Evolutionary conservation across 2,329 filamentous ascomycete species (phyloP), one percentile per base, ranked within the genome.

Genomic region (Aspergillus brunneoviolaceus): DNA sequence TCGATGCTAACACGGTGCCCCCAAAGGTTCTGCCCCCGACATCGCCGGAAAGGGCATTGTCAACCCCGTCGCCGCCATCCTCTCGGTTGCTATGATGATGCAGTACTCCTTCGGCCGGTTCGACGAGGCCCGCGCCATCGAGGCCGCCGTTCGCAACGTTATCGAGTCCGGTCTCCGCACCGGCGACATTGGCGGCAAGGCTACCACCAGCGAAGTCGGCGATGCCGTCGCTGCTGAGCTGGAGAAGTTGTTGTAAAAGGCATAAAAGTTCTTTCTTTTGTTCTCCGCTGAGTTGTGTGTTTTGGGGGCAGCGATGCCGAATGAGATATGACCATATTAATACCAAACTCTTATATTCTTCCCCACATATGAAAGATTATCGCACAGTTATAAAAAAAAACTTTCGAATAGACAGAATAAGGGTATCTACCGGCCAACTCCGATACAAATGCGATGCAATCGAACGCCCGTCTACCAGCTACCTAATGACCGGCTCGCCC

Each of bases 71-170:
- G 94, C 93, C 54, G 93, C 92, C 57, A 92, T 98, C 65, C 85
- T 98, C 49, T 96, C 92, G 12, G 85, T 96, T 14, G 92, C 92
- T 70, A 96, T 98, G 92, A 91, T 99, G 89, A 85, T 97, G 71
- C 89, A 92, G 73, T 98, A 97, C 83, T 96, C 92, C 14, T 85
- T 98, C 60, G 87, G 87, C 70, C 85, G 93, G 66, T 87, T 89
- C 31, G 83, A 86, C 54, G 89, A 97, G 77, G 90, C 93, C 35
- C 84, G 85, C 62, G 86, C 88, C 53, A 86, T 97, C 64, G 92
- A 97, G 79, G 84, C 87, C 61, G 92, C 93, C 3, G 92, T 96
- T 54, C 85, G 86, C 73, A 85, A 84, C 58, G 89, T 91, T 55
- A 89, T 97, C 64, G 92, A 97, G 75, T 84, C 81, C 57, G 91